A percentile compares a stretch with the other conserved stretches of the same genome.
These are phyloP conservation scores for Coemansia aciculifera DNA, from an alignment of 192 early-diverging fungal genomes.

Conservation along the genomic window DNA sequence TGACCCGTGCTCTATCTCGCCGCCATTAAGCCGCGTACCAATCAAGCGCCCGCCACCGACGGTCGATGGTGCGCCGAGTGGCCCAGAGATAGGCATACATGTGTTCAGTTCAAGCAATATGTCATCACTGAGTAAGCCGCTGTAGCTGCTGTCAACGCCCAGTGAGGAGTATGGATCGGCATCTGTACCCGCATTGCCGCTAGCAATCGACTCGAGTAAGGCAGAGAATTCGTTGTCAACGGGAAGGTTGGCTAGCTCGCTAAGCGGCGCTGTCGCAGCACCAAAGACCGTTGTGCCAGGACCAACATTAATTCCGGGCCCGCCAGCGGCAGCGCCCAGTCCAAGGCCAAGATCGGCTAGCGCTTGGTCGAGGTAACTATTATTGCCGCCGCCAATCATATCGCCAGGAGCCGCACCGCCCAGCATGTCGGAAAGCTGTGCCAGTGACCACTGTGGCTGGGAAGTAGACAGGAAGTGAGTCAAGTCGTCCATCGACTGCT, in stretches of 20 bases:
- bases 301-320: background rate
- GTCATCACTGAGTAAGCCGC: slow-evolving; percentile 25
- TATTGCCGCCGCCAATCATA: slow-evolving; percentile 29
- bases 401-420: slow-evolving; percentile 1
- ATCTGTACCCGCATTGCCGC: slow-evolving; percentile 18
- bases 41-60: slow-evolving; percentile 11
- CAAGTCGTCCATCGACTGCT: slow-evolving; percentile 32
- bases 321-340: background rate
- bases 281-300: slow-evolving; percentile 1
- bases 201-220: slow-evolving; percentile 50
- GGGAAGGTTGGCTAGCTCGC: slow-evolving; percentile 35
- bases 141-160: slow-evolving; percentile 21
- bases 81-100: slow-evolving; percentile 20
- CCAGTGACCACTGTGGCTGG: slow-evolving; percentile 48
- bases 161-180: slow-evolving; percentile 35
- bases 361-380: slow-evolving; percentile 30
- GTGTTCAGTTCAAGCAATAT: slow-evolving; percentile 18
- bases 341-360: slow-evolving; percentile 46
- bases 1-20: slow-evolving; percentile 34
- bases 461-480: slow-evolving; percentile 24
- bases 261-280: slow-evolving; percentile 15
- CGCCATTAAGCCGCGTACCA: slow-evolving; percentile 11
- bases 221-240: slow-evolving; percentile 48
- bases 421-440: slow-evolving; percentile 46
- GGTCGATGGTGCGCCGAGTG: slow-evolving; percentile 9